Conservation (phyloP, 2,329 filamentous ascomycete genomes). For the Fusarium tricinctum region DNA sequence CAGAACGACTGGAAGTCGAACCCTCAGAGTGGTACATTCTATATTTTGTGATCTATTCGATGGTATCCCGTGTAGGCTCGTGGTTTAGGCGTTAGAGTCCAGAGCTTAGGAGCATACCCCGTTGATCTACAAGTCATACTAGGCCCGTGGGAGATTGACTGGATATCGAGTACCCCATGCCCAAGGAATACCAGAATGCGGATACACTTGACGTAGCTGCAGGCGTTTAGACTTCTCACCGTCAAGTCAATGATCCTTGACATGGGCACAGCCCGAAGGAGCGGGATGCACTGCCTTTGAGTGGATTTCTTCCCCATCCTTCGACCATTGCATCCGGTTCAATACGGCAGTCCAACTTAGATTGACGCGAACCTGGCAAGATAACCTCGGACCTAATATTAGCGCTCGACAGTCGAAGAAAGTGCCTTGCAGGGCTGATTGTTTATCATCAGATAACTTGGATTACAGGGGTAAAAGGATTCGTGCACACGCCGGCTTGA, state of each 20-base stretch:
- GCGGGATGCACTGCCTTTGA: not conserved
- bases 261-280: constrained; percentile 5
- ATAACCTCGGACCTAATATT: not conserved
- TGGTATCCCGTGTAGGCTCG: not conserved
- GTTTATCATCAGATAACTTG: not conserved
- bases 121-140: not conserved
- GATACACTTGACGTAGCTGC: no score
- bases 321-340: not conserved
- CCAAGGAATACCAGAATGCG: no score
- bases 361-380: not conserved
- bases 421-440: constrained; percentile 14
- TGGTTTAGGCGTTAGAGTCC: not conserved
- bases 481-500: not conserved
- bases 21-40: constrained; percentile 17
- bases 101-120: not conserved
- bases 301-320: not conserved
- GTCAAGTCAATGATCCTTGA: not conserved
- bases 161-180: no score
- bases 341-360: not conserved
- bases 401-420: not conserved
- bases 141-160: no score
- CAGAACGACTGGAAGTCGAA: constrained; percentile 5
- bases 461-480: not conserved
- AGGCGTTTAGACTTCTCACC: no score
- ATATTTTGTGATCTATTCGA: not conserved